These are phyloP conservation scores for Hymenoscyphus fructigenus DNA, from an alignment of 2,329 filamentous ascomycete species.

Conservation along the genomic window DNA sequence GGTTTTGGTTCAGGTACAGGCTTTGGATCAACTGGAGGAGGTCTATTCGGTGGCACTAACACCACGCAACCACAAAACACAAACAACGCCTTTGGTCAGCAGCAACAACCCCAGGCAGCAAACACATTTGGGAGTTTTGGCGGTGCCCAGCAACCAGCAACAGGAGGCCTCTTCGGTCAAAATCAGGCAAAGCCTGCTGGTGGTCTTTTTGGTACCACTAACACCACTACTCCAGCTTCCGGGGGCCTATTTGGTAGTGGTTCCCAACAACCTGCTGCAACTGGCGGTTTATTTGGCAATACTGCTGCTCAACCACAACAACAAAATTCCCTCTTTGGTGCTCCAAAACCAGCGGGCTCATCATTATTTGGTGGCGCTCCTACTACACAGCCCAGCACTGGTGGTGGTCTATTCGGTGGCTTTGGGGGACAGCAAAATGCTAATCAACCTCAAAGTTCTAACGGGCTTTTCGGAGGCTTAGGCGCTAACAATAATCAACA, in stretches of 20 bases:
- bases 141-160: neutral
- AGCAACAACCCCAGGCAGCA: constrained; percentile 4
- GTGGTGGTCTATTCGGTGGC: constrained; percentile 32
- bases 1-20: constrained; percentile 22
- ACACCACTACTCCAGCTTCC: constrained; percentile 13
- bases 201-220: constrained; percentile 3
- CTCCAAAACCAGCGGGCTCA: neutral
- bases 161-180: neutral
- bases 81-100: constrained; percentile 2
- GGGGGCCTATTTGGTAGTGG: constrained; percentile 43
- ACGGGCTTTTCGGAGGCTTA: constrained; percentile 49
- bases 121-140: constrained; percentile 10
- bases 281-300: constrained; percentile 48
- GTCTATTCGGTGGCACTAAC: constrained; percentile 2
- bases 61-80: constrained; percentile 1
- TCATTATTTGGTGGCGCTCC: neutral
- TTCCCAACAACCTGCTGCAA: constrained; percentile 32
- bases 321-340: neutral
- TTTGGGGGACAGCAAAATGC: constrained; percentile 40
- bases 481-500: constrained; percentile 50
- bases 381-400: constrained; percentile 23
- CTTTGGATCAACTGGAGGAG: constrained; percentile 17
- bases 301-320: neutral
- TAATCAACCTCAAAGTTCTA: constrained; percentile 41
- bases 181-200: neutral